These are phyloP conservation scores for Cryphonectria nitschkei DNA, from an alignment of 2,329 filamentous ascomycete species.

Conservation along the genomic window DNA sequence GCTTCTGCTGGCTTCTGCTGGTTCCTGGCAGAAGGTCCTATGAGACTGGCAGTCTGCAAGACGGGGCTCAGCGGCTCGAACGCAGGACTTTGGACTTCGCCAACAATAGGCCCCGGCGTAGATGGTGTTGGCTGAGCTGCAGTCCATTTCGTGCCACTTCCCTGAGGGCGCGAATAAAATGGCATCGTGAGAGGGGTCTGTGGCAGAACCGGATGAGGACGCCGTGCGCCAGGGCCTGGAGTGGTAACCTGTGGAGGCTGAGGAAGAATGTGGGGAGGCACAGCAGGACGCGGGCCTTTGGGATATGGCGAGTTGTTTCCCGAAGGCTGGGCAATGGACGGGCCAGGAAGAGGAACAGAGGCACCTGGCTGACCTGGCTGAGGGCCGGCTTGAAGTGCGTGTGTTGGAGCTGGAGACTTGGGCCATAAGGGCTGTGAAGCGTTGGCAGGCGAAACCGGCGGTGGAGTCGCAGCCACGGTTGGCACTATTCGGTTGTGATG, in stretches of 20 bases:
- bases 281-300: slow-evolving; percentile 32
- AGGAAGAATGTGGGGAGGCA: slow-evolving; percentile 23
- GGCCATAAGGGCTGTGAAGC: slow-evolving; percentile 23
- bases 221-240: slow-evolving; percentile 15
- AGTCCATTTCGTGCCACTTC: slow-evolving; percentile 62
- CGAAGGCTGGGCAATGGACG: slow-evolving; percentile 29
- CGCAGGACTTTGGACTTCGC: slow-evolving; percentile 54
- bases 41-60: slow-evolving; percentile 42
- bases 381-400: slow-evolving; percentile 3
- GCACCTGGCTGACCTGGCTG: slow-evolving; percentile 15
- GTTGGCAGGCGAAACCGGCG: slow-evolving; percentile 22
- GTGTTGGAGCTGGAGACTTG: slow-evolving; percentile 18
- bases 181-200: slow-evolving; percentile 32
- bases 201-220: slow-evolving; percentile 26
- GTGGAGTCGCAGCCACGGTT: slow-evolving; percentile 18
- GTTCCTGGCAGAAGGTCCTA: slow-evolving; percentile 39
- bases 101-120: slow-evolving; percentile 51
- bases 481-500: slow-evolving; percentile 20
- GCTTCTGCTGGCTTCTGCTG: slow-evolving; percentile 38
- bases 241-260: slow-evolving; percentile 19
- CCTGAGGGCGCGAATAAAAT: slow-evolving; percentile 29
- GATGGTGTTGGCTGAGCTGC: slow-evolving; percentile 57
- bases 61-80: slow-evolving; percentile 64
- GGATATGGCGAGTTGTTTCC: slow-evolving; percentile 21
- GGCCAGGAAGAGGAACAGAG: slow-evolving; percentile 7